A percentile compares a stretch with the other conserved stretches of the same genome.
Conservation (phyloP, 2,329 filamentous ascomycete genomes). For the Venturia aucupariae region DNA sequence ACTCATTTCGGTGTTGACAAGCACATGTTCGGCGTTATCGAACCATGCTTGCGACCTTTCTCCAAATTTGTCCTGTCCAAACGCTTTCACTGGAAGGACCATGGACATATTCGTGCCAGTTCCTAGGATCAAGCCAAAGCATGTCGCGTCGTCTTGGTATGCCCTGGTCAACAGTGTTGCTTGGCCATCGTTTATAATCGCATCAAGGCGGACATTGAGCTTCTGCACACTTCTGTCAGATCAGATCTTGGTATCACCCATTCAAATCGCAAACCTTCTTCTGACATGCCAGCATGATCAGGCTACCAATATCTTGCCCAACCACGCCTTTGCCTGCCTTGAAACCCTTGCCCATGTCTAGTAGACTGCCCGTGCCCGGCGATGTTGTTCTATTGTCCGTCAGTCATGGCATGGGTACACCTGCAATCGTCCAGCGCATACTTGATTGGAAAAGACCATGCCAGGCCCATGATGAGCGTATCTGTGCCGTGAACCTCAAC, state of each 20-base stretch:
- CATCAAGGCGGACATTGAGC: conserved; percentile 50
- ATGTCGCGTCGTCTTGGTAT: conserved; percentile 50
- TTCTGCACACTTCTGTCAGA: conserved; percentile 23
- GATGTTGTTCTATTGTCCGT: conserved; percentile 43
- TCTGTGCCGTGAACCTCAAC: conserved; percentile 28
- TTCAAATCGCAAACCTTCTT: conserved; percentile 29
- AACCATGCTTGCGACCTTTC: conserved; percentile 46
- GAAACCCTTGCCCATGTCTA: conserved; percentile 59
- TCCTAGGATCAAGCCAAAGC: conserved; percentile 55
- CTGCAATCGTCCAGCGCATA: conserved; percentile 22
- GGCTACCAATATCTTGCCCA: conserved; percentile 49
- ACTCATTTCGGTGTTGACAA: conserved; percentile 57
- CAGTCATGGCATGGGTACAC: not conserved
- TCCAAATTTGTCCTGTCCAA: conserved; percentile 49
- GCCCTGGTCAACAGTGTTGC: conserved; percentile 53
- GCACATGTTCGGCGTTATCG: conserved; percentile 48
- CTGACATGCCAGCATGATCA: conserved; percentile 51
- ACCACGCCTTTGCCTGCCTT: conserved; percentile 49
- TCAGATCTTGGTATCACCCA: not conserved
- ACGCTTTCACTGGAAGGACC: conserved; percentile 46
- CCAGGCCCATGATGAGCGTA: conserved; percentile 49
- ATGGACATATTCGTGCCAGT: conserved; percentile 58
- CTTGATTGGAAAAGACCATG: conserved; percentile 59
- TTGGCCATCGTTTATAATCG: conserved; percentile 56
- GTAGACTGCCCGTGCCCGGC: conserved; percentile 45